phyloP scores from a whole-genome alignment of 495 filamentous ascomycete genomes.

The Trichoderma reesei region DNA sequence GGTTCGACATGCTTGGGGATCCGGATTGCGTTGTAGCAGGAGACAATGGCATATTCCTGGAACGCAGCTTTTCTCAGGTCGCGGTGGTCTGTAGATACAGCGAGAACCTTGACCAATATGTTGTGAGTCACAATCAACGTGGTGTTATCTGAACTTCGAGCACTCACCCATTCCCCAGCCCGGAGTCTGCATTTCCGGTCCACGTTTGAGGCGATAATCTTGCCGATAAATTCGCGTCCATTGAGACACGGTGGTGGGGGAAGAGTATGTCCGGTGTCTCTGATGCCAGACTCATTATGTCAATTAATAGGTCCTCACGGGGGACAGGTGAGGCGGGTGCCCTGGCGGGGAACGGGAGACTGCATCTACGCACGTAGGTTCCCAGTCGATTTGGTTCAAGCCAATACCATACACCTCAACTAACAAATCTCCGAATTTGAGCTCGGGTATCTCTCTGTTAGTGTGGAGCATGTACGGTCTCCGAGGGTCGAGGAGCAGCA shows the following conservation, averaged over 20 bases:
- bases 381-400: slow-evolving; percentile 67
- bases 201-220: slow-evolving; percentile 27
- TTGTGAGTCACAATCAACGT: not conserved
- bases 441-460: not conserved
- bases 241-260: slow-evolving; percentile 50
- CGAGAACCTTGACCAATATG: slow-evolving; percentile 35
- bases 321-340: not conserved
- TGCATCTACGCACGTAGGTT: slow-evolving; percentile 45
- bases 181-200: slow-evolving; percentile 10
- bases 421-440: slow-evolving; percentile 42
- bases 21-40: slow-evolving; percentile 51
- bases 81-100: slow-evolving; percentile 60
- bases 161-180: not conserved
- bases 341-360: not conserved
- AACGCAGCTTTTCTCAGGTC: slow-evolving; percentile 59
- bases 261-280: slow-evolving; percentile 43
- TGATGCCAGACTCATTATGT: not conserved
- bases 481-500: not conserved
- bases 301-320: not conserved
- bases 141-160: not conserved
- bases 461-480: slow-evolving; percentile 4
- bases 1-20: slow-evolving; percentile 39
- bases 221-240: slow-evolving; percentile 50
- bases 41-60: slow-evolving; percentile 57
- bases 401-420: slow-evolving; percentile 50